These are phyloP conservation scores for Beauveria sp. DNA, from an alignment of 2,329 filamentous ascomycete genomes.

Conservation along the genomic window DNA sequence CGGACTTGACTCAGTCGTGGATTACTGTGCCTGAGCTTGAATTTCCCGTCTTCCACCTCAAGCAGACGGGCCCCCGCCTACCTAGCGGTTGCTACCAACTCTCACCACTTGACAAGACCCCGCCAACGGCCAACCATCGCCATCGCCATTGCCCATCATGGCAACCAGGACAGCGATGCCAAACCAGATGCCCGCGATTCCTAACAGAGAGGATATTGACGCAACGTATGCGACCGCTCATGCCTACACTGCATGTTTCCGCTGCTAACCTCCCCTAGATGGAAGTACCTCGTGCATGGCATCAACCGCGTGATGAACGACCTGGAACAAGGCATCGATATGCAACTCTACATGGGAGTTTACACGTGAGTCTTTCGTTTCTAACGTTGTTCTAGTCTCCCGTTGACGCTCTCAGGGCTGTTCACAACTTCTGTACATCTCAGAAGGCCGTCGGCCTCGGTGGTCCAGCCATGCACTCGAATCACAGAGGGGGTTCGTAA, in stretches of 20 bases:
- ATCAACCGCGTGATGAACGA: slow-evolving; percentile 92
- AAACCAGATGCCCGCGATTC: slow-evolving; percentile 47
- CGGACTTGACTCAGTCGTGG: background rate
- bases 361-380: slow-evolving; percentile 60
- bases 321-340: slow-evolving; percentile 85
- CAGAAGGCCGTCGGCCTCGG: slow-evolving; percentile 76
- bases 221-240: slow-evolving; percentile 34
- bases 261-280: slow-evolving; percentile 46
- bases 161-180: slow-evolving; percentile 25
- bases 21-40: background rate
- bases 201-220: slow-evolving; percentile 53
- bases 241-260: slow-evolving; percentile 8
- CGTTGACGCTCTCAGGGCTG: slow-evolving; percentile 54
- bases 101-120: slow-evolving; percentile 7
- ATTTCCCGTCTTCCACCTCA: no score
- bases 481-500: slow-evolving; percentile 53
- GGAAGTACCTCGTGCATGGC: slow-evolving; percentile 80
- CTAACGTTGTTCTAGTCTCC: background rate
- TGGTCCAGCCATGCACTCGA: slow-evolving; percentile 30
- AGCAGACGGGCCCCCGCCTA: background rate
- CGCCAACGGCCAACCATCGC: background rate
- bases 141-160: slow-evolving; percentile 19
- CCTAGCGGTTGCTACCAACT: background rate
- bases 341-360: slow-evolving; percentile 94
- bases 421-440: slow-evolving; percentile 98